These are phyloP conservation scores for Andalucia godoyi DNA, from an alignment of 78 protist species.

Conservation along the genomic window DNA sequence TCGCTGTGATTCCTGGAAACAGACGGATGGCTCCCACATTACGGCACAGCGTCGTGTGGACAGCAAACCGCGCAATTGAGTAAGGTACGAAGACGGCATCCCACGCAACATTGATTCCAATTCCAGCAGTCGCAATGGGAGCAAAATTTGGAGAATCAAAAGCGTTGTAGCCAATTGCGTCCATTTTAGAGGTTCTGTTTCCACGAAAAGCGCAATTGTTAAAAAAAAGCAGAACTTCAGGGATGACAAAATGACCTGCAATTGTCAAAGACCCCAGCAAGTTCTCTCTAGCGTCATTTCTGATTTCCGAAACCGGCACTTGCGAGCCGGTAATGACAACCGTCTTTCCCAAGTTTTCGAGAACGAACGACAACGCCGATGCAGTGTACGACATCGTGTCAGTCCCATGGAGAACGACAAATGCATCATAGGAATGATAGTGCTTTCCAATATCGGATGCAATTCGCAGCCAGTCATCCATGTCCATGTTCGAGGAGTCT, in stretches of 20 bases:
- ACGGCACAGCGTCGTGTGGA: neutral
- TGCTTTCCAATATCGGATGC: slow-evolving; percentile 23
- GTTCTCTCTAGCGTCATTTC: slow-evolving; percentile 30
- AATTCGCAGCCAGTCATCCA: slow-evolving; percentile 25
- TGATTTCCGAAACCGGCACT: slow-evolving; percentile 39
- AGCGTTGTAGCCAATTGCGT: slow-evolving; percentile 21
- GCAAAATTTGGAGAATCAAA: slow-evolving; percentile 33
- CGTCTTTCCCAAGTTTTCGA: slow-evolving; percentile 41
- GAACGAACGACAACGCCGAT: slow-evolving; percentile 63
- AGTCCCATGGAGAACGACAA: slow-evolving; percentile 67
- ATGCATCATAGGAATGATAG: slow-evolving; percentile 44
- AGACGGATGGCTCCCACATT: slow-evolving; percentile 1
- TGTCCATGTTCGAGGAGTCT: slow-evolving; percentile 66
- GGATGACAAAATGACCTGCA: slow-evolving; percentile 25
- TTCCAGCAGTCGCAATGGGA: slow-evolving; percentile 39
- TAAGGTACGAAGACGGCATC: too few relatives aligned
- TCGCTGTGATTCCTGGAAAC: slow-evolving; percentile 23
- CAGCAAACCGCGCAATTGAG: neutral
- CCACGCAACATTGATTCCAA: neutral
- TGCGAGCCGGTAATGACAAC: slow-evolving; percentile 67
- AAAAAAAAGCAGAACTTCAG: slow-evolving; percentile 51
- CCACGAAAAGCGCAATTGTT: slow-evolving; percentile 37
- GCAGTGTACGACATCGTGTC: slow-evolving; percentile 75
- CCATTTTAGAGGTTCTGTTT: slow-evolving; percentile 32
- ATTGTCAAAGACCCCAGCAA: slow-evolving; percentile 29